Base-by-base conservation (phyloP, 2,329 filamentous ascomycete genomes). In the Xylaria digitata region DNA sequence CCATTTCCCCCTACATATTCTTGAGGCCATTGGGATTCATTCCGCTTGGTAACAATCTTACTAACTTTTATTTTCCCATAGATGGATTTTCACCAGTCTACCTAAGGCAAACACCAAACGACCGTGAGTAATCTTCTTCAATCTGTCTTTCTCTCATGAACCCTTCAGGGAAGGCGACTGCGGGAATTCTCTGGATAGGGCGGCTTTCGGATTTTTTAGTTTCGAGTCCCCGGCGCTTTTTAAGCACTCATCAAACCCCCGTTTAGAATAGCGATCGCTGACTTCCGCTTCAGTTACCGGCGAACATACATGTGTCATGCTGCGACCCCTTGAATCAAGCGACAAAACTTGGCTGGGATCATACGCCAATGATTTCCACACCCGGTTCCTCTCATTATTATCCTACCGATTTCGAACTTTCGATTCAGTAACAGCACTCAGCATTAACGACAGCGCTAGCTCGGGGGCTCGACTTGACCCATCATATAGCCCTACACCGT, bases 241-340 rank as follows among this genome's bases (percentile, higher is more conserved):
- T 13, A 13, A 2, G 13, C 1, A 9, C 34, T 17, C 19, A n/a
- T 26, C 9, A 23, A 13, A 52, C 32, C 9, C 11, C 23, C 17
- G 3, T 1, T 11, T 40, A 11, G 37, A 17, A n/a, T n/a, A 55
- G n/a, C 21, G 19, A 19, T 26, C 37, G 34, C 58, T 67, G 21
- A 70, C 43, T 46, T 54, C n/a, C 6, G 17, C 7, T 43, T 23
- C 42, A 70, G 67, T 99, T 52, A 99, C 96, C 0, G 96, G 96
- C 62, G 96, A 99, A 80, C 96, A 99, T 78, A 97, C 96, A 0
- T 97, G 94, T 77, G 95, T 99, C 32, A 99, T 99, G 96, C 86
- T 99, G 55, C 89, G 93, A 64, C 92, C 94, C 1, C 85, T 99
- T 6, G 85, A 88, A 66, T 83, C 80, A 59, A 84, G 83, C 61